Conservation (phyloP, 2,329 filamentous ascomycete genomes). For the Nectriaceae sp. region DNA sequence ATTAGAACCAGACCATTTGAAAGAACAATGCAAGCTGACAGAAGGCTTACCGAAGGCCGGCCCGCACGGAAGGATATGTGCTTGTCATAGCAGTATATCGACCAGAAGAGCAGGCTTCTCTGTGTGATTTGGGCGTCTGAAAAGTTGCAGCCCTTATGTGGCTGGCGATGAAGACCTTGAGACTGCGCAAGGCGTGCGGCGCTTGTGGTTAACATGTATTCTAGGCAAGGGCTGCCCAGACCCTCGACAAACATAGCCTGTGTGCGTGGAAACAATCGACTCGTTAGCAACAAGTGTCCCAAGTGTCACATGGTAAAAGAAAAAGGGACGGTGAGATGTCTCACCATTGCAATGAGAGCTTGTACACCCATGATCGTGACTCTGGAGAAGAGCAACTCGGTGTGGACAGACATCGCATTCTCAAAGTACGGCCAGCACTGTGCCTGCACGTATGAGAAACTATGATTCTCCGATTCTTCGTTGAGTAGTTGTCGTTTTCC, state of each 20-base stretch:
- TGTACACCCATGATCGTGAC: neutral
- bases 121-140: neutral
- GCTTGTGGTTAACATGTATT: neutral
- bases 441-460: neutral
- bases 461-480: neutral
- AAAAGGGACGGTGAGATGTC: too few species aligned
- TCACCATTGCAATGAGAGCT: neutral
- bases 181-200: neutral
- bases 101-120: neutral
- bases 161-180: neutral
- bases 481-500: neutral
- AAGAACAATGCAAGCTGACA: too few species aligned
- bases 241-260: too few species aligned
- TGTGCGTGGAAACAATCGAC: too few species aligned
- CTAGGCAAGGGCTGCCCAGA: neutral
- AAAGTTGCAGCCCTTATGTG: neutral
- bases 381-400: neutral
- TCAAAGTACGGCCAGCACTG: neutral
- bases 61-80: neutral
- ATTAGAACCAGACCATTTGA: too few species aligned
- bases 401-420: slow-evolving; percentile 1
- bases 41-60: neutral
- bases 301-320: too few species aligned
- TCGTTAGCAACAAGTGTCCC: too few species aligned
- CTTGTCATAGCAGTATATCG: neutral